Percentiles rank a stretch among this genome's conserved stretches.
These are phyloP conservation scores for Boletus tomentosulus DNA, from an alignment of 768 basidiomycete genomes.

Conservation along the genomic window DNA sequence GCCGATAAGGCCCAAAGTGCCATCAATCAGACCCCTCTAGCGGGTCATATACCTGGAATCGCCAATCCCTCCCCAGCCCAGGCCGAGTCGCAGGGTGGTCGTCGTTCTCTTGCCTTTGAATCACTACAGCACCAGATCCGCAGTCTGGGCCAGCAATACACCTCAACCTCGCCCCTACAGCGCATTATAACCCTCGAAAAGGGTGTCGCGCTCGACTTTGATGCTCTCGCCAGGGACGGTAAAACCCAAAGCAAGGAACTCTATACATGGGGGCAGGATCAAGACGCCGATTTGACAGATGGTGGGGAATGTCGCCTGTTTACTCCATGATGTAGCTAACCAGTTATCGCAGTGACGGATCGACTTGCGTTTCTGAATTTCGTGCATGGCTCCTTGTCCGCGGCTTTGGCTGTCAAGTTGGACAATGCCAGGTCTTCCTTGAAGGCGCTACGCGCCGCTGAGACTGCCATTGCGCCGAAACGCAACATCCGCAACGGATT, in stretches of 20 bases:
- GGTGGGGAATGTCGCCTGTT: conserved; percentile 37
- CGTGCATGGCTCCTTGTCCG: conserved; percentile 63
- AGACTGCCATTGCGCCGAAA: conserved; percentile 55
- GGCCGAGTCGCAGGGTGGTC: conserved; percentile 35
- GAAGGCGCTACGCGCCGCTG: conserved; percentile 72
- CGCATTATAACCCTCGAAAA: conserved; percentile 77
- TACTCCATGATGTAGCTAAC: background rate
- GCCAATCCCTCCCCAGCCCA: conserved; percentile 42
- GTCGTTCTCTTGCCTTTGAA: conserved; percentile 55
- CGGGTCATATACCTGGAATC: conserved; percentile 48
- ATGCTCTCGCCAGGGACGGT: conserved; percentile 58
- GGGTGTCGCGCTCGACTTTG: conserved; percentile 71
- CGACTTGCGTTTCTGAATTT: conserved; percentile 80
- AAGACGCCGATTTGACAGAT: conserved; percentile 71
- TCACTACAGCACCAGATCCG: conserved; percentile 70
- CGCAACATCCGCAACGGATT: conserved; percentile 57
- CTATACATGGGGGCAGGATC: conserved; percentile 78
- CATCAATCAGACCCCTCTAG: conserved; percentile 58
- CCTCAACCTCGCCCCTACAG: conserved; percentile 63
- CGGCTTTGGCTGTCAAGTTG: conserved; percentile 56
- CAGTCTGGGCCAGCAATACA: conserved; percentile 71
- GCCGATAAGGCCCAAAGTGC: conserved; percentile 77
- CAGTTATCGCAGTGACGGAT: conserved; percentile 59
- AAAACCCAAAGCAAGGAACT: conserved; percentile 80
- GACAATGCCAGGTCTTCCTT: conserved; percentile 61